Conservation (phyloP, 345 rosid species). For the Salix suchowensis region DNA sequence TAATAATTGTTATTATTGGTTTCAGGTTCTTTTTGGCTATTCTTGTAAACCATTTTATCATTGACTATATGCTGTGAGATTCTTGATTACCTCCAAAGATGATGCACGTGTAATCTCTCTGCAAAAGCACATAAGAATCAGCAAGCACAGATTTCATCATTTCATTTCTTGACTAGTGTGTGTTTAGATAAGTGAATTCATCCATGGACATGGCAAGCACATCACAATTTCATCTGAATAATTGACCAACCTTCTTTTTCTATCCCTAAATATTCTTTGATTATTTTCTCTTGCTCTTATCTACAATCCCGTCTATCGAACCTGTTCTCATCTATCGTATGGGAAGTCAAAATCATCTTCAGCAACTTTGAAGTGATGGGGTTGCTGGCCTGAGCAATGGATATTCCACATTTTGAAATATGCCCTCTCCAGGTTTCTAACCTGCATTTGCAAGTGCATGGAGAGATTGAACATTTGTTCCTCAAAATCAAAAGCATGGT, state of each 20-base stretch:
- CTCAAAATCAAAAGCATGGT: not conserved
- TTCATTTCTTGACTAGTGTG: not conserved
- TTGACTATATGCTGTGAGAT: too few relatives aligned
- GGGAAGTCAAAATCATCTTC: conserved; percentile 86
- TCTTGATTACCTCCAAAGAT: too few relatives aligned
- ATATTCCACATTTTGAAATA: conserved; percentile 96
- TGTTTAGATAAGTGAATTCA: not conserved
- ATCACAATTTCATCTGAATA: conserved; percentile 10
- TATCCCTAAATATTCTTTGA: not conserved
- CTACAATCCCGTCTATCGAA: conserved; percentile 13
- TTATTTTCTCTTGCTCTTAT: conserved; percentile 14
- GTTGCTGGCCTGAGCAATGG: conserved; percentile 65
- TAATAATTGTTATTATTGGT: too few relatives aligned
- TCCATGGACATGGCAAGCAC: not conserved
- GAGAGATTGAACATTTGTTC: not conserved
- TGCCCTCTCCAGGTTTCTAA: conserved; percentile 78
- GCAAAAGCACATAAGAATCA: not conserved
- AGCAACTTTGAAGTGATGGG: conserved; percentile 70
- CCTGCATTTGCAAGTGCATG: conserved; percentile 44
- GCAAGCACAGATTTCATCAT: not conserved
- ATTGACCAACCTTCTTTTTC: not conserved
- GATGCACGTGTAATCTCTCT: too few relatives aligned
- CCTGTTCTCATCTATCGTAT: conserved; percentile 12
- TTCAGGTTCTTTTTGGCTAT: too few relatives aligned
- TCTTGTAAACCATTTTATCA: too few relatives aligned